These are phyloP conservation scores for Aspergillus cavernicola DNA, from an alignment of 495 filamentous ascomycete genomes.

Conservation along the genomic window DNA sequence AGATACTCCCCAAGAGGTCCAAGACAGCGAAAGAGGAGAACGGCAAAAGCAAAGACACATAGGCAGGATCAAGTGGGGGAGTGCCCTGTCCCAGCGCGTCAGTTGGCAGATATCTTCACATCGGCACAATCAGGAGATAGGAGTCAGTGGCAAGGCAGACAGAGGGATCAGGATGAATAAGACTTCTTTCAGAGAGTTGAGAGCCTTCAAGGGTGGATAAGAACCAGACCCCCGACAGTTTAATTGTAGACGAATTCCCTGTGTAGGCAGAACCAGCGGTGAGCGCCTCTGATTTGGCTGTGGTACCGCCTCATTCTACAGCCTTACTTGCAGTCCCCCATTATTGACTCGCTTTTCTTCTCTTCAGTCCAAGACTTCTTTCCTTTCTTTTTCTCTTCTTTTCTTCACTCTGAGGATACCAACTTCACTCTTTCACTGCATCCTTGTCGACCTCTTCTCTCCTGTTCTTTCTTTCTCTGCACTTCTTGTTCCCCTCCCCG, in stretches of 20 bases:
- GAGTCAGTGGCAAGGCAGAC: constrained; percentile 8
- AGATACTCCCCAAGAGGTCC: neutral
- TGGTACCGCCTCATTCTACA: constrained; percentile 23
- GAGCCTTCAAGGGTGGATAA: neutral
- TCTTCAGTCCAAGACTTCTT: constrained; percentile 7
- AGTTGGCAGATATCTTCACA: neutral
- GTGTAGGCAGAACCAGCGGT: constrained; percentile 18
- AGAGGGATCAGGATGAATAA: neutral
- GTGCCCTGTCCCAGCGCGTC: neutral
- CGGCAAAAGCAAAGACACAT: constrained; percentile 5
- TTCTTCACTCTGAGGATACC: neutral
- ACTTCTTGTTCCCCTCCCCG: neutral
- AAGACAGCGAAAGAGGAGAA: neutral
- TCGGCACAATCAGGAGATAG: neutral
- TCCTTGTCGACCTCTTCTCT: neutral
- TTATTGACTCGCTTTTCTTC: neutral
- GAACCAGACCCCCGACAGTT: neutral
- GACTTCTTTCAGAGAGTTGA: neutral
- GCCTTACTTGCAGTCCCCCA: constrained; percentile 1
- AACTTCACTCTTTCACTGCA: constrained; percentile 12
- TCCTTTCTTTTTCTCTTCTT: constrained; percentile 8
- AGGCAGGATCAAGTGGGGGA: constrained; percentile 2
- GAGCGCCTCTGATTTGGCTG: constrained; percentile 23
- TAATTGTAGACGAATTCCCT: neutral
- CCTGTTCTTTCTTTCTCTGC: constrained; percentile 3